Percentiles rank a stretch among this genome's conserved stretches.
These are phyloP conservation scores for Tetrahymena borealis DNA, from an alignment of 73 alveolate genomes.

Conservation along the genomic window DNA sequence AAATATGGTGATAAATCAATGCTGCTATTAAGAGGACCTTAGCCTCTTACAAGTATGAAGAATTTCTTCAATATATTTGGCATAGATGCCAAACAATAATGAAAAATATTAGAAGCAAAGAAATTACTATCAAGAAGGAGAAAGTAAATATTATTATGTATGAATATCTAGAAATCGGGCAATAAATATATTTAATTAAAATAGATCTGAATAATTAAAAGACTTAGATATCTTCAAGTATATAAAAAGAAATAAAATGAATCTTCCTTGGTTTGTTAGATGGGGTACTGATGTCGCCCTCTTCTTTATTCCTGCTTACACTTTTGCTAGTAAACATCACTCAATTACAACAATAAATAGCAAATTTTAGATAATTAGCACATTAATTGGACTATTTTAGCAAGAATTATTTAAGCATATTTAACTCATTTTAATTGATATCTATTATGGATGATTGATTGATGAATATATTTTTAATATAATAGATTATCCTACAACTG, in stretches of 20 bases:
- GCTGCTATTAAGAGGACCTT: no score
- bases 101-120: no score
- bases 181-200: neutral
- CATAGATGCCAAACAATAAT: no score
- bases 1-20: no score
- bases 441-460: neutral
- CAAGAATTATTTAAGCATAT: no score
- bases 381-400: no score
- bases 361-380: no score
- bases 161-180: slow-evolving; percentile 3
- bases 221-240: neutral
- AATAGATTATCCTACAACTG: neutral
- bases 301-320: neutral
- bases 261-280: slow-evolving; percentile 2
- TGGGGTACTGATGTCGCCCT: slow-evolving; percentile 5
- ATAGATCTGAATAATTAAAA: neutral
- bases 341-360: neutral
- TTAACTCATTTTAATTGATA: neutral
- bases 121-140: no score
- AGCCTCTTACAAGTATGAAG: no score
- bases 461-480: neutral
- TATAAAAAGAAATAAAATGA: neutral
- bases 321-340: neutral
- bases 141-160: neutral
- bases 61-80: no score